Evolutionary conservation across 2,329 filamentous ascomycete genomes (phyloP).

Genomic region (Aspergillus amoenus): DNA sequence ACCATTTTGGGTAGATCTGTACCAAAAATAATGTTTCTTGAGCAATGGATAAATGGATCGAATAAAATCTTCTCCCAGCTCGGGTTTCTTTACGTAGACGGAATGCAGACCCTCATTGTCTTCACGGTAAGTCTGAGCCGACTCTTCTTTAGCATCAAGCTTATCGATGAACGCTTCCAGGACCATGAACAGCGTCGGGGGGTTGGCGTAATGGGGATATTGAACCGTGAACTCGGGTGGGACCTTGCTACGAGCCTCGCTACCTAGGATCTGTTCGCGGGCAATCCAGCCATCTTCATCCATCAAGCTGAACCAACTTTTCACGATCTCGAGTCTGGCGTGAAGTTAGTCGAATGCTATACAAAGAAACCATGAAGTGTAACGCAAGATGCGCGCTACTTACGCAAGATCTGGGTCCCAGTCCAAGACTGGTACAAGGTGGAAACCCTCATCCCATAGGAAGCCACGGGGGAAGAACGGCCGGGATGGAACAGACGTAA

Average conservation of each 20-base stretch:
- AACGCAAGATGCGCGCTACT: slow-evolving; percentile 17
- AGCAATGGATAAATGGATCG: slow-evolving; percentile 80
- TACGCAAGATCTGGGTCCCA: slow-evolving; percentile 87
- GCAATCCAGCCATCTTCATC: slow-evolving; percentile 98
- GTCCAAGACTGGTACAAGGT: slow-evolving; percentile 84
- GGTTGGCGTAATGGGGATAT: slow-evolving; percentile 97
- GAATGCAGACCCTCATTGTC: slow-evolving; percentile 53
- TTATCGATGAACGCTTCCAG: slow-evolving; percentile 82
- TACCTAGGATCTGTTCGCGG: slow-evolving; percentile 89
- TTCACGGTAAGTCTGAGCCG: slow-evolving; percentile 23
- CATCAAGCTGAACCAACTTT: slow-evolving; percentile 95
- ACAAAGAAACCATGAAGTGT: neutral
- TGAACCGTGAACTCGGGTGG: slow-evolving; percentile 90
- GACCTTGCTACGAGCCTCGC: slow-evolving; percentile 91
- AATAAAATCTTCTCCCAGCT: slow-evolving; percentile 69
- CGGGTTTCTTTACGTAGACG: slow-evolving; percentile 65
- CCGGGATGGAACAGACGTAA: slow-evolving; percentile 85
- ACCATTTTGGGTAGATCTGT: slow-evolving; percentile 84
- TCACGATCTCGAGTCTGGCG: slow-evolving; percentile 70
- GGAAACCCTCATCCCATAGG: slow-evolving; percentile 97
- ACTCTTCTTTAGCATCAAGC: slow-evolving; percentile 52
- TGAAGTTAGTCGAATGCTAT: slow-evolving; percentile 17
- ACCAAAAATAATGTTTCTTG: slow-evolving; percentile 90
- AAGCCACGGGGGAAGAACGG: slow-evolving; percentile 97
- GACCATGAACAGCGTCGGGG: slow-evolving; percentile 88